phyloP scores from a whole-genome alignment of 768 basidiomycete species.

The Suillus tomentosus region DNA sequence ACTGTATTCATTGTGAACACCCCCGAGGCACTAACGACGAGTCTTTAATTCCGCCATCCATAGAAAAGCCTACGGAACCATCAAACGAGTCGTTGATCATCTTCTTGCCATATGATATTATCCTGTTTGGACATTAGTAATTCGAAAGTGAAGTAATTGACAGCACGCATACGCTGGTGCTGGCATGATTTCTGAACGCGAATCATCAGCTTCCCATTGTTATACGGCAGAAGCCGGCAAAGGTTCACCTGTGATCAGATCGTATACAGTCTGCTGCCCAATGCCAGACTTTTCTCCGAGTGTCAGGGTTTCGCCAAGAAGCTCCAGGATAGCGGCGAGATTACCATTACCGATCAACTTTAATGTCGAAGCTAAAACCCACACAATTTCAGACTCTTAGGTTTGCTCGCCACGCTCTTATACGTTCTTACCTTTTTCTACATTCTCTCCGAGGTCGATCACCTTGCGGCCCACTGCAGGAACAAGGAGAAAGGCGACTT shows the following conservation, averaged over 20 bases:
- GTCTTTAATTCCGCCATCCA: constrained; percentile 90
- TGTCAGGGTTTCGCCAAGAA: constrained; percentile 82
- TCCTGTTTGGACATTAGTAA: constrained; percentile 34
- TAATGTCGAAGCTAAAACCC: constrained; percentile 56
- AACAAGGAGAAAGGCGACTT: constrained; percentile 73
- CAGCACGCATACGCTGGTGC: constrained; percentile 49
- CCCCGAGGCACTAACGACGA: constrained; percentile 47
- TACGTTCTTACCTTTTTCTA: constrained; percentile 65
- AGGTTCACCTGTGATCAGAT: constrained; percentile 57
- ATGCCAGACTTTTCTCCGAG: constrained; percentile 85
- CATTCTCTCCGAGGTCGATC: constrained; percentile 80
- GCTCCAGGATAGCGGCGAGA: constrained; percentile 74
- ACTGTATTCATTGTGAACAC: neutral
- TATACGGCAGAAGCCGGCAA: neutral
- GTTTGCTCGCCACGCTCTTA: neutral
- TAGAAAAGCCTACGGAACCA: constrained; percentile 70
- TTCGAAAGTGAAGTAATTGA: neutral
- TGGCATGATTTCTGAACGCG: constrained; percentile 61
- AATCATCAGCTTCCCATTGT: constrained; percentile 21
- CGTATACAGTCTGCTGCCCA: constrained; percentile 56
- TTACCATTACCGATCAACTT: constrained; percentile 83
- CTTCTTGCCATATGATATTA: constrained; percentile 61
- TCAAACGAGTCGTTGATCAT: constrained; percentile 78
- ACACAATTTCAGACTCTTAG: neutral
- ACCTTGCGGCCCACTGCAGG: constrained; percentile 79